A percentile compares a stretch with the other conserved stretches of the same genome.
phyloP scores from a whole-genome alignment of 371 early-diverging fungal genomes.

The Mortierella sp. region DNA sequence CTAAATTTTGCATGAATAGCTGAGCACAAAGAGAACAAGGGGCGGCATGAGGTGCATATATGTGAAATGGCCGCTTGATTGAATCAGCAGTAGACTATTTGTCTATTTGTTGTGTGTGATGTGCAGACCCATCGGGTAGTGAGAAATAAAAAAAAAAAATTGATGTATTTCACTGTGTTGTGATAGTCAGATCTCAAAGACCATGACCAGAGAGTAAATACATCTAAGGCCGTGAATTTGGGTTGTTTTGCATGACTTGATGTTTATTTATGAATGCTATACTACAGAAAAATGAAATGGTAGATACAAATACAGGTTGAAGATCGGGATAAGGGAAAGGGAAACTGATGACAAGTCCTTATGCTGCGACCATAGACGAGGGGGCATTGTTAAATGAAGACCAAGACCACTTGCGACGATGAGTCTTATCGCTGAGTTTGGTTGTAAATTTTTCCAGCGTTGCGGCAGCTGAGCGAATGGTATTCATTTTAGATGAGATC shows the following conservation, averaged over 20 bases:
- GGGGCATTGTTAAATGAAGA: constrained; percentile 9
- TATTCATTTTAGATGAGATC: background rate
- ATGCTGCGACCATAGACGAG: constrained; percentile 14
- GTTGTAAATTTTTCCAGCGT: constrained; percentile 1
- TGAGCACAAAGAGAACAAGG: background rate
- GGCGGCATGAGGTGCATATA: background rate
- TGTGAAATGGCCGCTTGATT: background rate
- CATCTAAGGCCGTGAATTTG: no score
- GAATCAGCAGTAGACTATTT: no score
- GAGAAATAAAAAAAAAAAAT: no score
- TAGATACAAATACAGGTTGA: background rate
- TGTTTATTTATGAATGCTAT: no score
- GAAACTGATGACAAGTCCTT: background rate
- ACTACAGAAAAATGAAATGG: no score
- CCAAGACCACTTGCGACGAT: constrained; percentile 38
- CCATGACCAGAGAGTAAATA: no score
- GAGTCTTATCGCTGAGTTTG: constrained; percentile 9
- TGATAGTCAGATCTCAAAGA: no score
- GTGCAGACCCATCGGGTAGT: no score
- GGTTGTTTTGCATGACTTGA: no score
- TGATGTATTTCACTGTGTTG: no score
- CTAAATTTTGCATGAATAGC: background rate
- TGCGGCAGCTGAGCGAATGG: background rate
- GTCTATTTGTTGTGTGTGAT: no score
- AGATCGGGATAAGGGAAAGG: background rate